Evolutionary conservation across 2,329 filamentous ascomycete genomes (phyloP).

Genomic region (Xylaria multiplex): DNA sequence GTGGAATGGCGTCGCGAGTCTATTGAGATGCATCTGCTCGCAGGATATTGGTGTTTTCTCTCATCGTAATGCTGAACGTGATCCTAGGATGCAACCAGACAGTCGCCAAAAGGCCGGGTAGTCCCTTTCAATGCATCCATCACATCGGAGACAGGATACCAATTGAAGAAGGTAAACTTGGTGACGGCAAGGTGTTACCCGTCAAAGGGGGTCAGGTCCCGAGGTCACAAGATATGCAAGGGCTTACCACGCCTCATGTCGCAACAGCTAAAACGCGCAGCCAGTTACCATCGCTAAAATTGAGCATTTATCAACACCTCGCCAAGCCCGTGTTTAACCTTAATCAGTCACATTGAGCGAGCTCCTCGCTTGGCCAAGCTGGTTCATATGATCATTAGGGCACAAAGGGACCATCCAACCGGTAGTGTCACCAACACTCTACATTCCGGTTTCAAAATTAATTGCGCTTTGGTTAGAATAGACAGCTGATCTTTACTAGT

Average conservation of each 20-base stretch:
- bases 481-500: no score
- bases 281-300: conserved; percentile 12
- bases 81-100: conserved; percentile 26
- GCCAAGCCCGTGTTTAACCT: conserved; percentile 27
- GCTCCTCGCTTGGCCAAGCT: no score
- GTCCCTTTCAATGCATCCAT: conserved; percentile 20
- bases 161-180: conserved; percentile 31
- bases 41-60: conserved; percentile 4
- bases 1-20: conserved; percentile 5
- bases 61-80: conserved; percentile 23
- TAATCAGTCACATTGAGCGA: background rate
- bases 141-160: conserved; percentile 20
- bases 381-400: no score
- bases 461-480: no score
- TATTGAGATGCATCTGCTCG: conserved; percentile 2
- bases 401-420: no score
- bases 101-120: conserved; percentile 25
- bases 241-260: background rate
- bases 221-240: conserved; percentile 22
- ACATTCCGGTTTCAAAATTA: no score
- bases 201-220: conserved; percentile 16
- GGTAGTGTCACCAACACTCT: no score
- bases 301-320: background rate
- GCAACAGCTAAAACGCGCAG: conserved; percentile 2
- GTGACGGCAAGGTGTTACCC: conserved; percentile 2